Evolutionary conservation across 371 early-diverging fungal species (phyloP).

Genomic region (Lichtheimia ramosa): DNA sequence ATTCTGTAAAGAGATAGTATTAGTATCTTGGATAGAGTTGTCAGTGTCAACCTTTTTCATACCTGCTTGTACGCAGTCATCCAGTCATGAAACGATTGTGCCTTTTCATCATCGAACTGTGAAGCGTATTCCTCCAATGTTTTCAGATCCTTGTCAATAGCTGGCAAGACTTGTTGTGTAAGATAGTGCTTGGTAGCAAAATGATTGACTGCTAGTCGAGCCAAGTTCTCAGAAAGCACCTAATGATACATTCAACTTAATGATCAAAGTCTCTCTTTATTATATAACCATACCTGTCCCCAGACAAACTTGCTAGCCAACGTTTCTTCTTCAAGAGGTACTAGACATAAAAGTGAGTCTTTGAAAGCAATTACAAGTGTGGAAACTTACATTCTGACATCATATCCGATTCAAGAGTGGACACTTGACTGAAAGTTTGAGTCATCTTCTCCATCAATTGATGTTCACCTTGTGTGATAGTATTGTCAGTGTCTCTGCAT

Average conservation of each 20-base stretch:
- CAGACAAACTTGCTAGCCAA: constrained; percentile 67
- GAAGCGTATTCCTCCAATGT: constrained; percentile 35
- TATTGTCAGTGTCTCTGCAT: not conserved
- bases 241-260: not conserved
- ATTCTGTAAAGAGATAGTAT: constrained; percentile 19
- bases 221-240: constrained; percentile 64
- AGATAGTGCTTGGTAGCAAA: constrained; percentile 75
- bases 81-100: constrained; percentile 31
- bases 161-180: constrained; percentile 60
- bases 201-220: constrained; percentile 62
- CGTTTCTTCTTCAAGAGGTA: constrained; percentile 53
- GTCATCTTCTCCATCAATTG: constrained; percentile 54
- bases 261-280: not conserved
- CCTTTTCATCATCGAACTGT: constrained; percentile 15
- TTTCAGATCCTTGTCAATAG: constrained; percentile 55
- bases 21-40: not conserved
- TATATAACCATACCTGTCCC: constrained; percentile 50
- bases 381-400: constrained; percentile 51
- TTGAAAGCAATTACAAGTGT: not conserved
- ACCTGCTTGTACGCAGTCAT: constrained; percentile 41
- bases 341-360: constrained; percentile 6
- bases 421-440: constrained; percentile 51
- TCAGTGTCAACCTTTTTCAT: not conserved
- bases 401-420: constrained; percentile 63
- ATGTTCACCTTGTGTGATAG: constrained; percentile 38